Evolutionary conservation across 352 stramenopile genomes (phyloP).

Genomic region (Pythium monospermum): DNA sequence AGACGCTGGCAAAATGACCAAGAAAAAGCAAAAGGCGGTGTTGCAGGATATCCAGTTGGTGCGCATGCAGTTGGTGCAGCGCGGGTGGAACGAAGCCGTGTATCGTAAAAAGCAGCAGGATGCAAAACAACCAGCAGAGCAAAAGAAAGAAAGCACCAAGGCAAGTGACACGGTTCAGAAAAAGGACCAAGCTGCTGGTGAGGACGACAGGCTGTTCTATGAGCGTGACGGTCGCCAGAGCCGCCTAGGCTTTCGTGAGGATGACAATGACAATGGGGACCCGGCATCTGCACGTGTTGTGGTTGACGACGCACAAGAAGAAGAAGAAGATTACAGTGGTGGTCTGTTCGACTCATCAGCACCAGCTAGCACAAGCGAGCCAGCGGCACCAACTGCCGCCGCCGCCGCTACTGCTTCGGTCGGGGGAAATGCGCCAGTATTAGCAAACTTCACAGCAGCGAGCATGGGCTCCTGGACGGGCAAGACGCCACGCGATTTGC

Average conservation of each 20-base stretch:
- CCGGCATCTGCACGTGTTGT: background rate
- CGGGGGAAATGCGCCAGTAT: conserved; percentile 4
- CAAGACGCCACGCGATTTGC: conserved; percentile 83
- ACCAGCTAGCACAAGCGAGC: conserved; percentile 16
- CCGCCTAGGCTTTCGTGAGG: conserved; percentile 12
- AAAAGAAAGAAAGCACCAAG: conserved; percentile 16
- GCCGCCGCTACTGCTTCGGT: conserved; percentile 10
- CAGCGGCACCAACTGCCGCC: conserved; percentile 23
- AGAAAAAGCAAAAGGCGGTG: conserved; percentile 49
- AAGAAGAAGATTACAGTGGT: conserved; percentile 17
- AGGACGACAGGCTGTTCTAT: conserved; percentile 14
- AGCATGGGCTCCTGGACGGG: conserved; percentile 42
- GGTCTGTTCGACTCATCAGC: conserved; percentile 22
- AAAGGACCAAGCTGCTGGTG: background rate
- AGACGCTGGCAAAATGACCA: conserved; percentile 43
- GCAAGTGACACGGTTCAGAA: background rate
- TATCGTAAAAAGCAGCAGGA: conserved; percentile 32
- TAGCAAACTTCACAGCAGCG: conserved; percentile 1
- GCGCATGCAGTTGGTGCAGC: conserved; percentile 17
- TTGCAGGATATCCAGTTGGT: conserved; percentile 21
- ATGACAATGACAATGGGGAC: conserved; percentile 1
- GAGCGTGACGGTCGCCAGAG: conserved; percentile 12
- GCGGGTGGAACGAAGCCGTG: conserved; percentile 25
- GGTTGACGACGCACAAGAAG: conserved; percentile 2
- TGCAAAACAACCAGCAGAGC: background rate